These are phyloP conservation scores for Beta macrorhiza DNA, from an alignment of 179 eudicot species.

Conservation along the genomic window DNA sequence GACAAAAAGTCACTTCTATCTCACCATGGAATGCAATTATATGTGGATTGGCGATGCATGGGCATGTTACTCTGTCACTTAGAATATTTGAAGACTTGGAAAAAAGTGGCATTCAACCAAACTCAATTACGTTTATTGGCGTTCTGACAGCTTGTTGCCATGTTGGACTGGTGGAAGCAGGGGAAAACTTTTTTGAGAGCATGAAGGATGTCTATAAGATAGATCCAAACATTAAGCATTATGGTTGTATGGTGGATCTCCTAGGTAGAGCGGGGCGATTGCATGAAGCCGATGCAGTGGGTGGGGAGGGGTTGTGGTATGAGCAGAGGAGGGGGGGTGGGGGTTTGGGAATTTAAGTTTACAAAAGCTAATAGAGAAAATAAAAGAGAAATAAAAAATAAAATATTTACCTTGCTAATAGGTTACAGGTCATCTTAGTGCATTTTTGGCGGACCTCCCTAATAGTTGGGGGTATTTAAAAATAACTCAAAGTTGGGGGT, in stretches of 20 bases:
- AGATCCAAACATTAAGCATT: slow-evolving; percentile 76
- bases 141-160: slow-evolving; percentile 92
- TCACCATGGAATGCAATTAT: slow-evolving; percentile 95
- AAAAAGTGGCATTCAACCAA: slow-evolving; percentile 48
- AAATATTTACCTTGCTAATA: too few relatives aligned
- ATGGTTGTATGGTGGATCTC: slow-evolving; percentile 93
- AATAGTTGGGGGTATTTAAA: too few relatives aligned
- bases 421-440: too few relatives aligned
- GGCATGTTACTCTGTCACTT: slow-evolving; percentile 66
- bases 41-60: slow-evolving; percentile 90
- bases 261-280: slow-evolving; percentile 77
- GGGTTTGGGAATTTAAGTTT: too few relatives aligned
- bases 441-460: too few relatives aligned
- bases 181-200: slow-evolving; percentile 55
- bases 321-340: too few relatives aligned
- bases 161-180: slow-evolving; percentile 73
- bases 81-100: slow-evolving; percentile 55
- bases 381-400: too few relatives aligned
- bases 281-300: slow-evolving; percentile 74
- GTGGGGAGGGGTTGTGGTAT: too few relatives aligned
- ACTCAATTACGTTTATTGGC: slow-evolving; percentile 78
- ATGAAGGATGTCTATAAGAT: slow-evolving; percentile 55
- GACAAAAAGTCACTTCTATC: slow-evolving; percentile 40
- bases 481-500: too few relatives aligned
- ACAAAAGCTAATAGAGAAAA: too few relatives aligned